These are phyloP conservation scores for Geum urbanum DNA, from an alignment of 306 rosid genomes.

Conservation along the genomic window DNA sequence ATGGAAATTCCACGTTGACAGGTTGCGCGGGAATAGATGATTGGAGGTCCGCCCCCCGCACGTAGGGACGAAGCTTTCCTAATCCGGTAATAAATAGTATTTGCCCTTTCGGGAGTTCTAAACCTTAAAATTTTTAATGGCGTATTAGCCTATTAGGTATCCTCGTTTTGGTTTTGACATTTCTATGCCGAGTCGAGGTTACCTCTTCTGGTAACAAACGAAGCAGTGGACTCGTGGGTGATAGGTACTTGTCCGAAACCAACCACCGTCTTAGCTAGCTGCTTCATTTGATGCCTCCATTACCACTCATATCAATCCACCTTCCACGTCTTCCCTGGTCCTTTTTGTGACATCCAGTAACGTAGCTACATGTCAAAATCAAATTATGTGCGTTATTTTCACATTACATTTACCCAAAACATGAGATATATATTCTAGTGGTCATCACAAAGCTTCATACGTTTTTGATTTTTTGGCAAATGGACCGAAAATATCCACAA, in stretches of 20 bases:
- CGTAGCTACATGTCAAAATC: not conserved
- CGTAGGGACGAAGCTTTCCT: conserved; percentile 23
- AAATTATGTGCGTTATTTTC: not conserved
- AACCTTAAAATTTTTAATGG: not conserved
- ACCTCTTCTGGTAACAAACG: not conserved
- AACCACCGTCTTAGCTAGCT: not conserved
- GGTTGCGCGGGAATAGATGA: conserved; percentile 17
- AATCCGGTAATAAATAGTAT: conserved; percentile 13
- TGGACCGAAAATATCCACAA: too few relatives aligned
- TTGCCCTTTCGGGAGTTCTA: not conserved
- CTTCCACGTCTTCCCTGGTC: not conserved
- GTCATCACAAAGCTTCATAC: too few relatives aligned
- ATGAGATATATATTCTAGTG: not conserved
- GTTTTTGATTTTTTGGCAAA: too few relatives aligned
- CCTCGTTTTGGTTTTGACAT: not conserved
- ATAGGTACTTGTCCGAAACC: not conserved
- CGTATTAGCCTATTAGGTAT: not conserved
- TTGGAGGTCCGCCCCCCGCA: not conserved
- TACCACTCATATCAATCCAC: not conserved
- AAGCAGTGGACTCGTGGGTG: too few relatives aligned
- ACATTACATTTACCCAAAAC: too few relatives aligned
- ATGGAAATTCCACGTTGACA: conserved; percentile 9
- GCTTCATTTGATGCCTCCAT: not conserved
- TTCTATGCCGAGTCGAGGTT: not conserved
- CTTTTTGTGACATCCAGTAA: not conserved